A percentile compares a stretch with the other conserved stretches of the same genome.
Evolutionary conservation across 2,329 filamentous ascomycete genomes (phyloP).

Genomic region (Cladophialophora bantiana): DNA sequence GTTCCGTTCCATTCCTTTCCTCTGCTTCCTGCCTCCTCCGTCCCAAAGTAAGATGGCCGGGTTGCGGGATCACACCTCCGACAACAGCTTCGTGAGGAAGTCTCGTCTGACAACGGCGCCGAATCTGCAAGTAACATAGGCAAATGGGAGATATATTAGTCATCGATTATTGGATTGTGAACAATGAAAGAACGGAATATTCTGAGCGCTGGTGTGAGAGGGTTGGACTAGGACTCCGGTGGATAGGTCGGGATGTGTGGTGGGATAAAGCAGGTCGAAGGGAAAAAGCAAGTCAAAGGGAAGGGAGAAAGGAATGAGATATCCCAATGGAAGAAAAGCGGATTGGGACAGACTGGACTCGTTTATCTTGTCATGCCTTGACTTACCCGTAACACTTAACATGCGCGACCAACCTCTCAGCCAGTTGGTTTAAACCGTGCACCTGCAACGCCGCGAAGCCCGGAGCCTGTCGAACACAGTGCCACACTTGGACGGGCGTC

Average conservation of each 20-base stretch:
- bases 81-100: slow-evolving; percentile 14
- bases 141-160: not conserved
- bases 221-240: not conserved
- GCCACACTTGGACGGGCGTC: slow-evolving; percentile 50
- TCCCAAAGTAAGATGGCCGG: not conserved
- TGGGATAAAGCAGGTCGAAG: not conserved
- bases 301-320: not conserved
- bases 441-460: slow-evolving; percentile 40
- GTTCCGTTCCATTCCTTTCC: too few species aligned
- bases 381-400: slow-evolving; percentile 47
- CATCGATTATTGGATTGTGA: too few species aligned
- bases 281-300: too few species aligned
- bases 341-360: not conserved
- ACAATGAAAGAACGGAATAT: not conserved
- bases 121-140: slow-evolving; percentile 8
- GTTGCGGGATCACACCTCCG: not conserved
- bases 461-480: slow-evolving; percentile 42
- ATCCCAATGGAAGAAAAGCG: not conserved
- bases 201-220: not conserved
- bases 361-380: not conserved
- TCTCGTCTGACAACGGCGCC: slow-evolving; percentile 24
- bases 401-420: slow-evolving; percentile 40
- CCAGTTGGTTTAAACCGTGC: slow-evolving; percentile 38
- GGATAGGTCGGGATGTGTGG: not conserved
- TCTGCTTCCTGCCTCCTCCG: too few species aligned